These are phyloP conservation scores for Erucastrum elatum DNA, from an alignment of 345 rosid genomes.

Conservation along the genomic window DNA sequence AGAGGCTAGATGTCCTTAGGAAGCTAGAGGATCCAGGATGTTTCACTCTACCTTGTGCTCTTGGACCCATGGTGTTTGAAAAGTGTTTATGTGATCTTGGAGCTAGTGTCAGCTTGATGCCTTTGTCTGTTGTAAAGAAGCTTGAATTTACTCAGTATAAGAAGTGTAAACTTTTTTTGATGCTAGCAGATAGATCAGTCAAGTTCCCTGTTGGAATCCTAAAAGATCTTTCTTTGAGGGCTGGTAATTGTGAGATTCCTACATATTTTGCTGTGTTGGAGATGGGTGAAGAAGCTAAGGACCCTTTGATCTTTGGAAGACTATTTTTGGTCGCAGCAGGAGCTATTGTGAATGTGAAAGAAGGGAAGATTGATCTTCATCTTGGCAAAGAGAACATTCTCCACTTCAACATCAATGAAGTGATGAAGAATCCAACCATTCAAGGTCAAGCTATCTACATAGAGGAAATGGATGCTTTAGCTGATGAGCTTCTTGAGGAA, in stretches of 20 bases:
- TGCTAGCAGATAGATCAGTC: neutral
- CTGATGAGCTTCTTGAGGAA: neutral
- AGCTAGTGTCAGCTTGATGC: neutral
- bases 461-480: neutral
- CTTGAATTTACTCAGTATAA: neutral
- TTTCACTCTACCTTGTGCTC: too few relatives aligned
- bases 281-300: neutral
- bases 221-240: neutral
- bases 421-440: neutral
- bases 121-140: neutral
- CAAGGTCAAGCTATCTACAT: neutral
- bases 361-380: neutral
- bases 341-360: neutral
- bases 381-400: neutral
- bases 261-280: neutral
- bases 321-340: neutral
- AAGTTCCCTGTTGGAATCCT: neutral
- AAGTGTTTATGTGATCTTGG: too few relatives aligned
- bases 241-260: neutral
- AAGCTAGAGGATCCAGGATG: too few relatives aligned
- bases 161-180: neutral
- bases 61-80: too few relatives aligned
- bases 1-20: too few relatives aligned
- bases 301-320: neutral
- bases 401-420: neutral